Conservation (phyloP, 805 yeast species). For the Metschnikowia cerradonensis region DNA sequence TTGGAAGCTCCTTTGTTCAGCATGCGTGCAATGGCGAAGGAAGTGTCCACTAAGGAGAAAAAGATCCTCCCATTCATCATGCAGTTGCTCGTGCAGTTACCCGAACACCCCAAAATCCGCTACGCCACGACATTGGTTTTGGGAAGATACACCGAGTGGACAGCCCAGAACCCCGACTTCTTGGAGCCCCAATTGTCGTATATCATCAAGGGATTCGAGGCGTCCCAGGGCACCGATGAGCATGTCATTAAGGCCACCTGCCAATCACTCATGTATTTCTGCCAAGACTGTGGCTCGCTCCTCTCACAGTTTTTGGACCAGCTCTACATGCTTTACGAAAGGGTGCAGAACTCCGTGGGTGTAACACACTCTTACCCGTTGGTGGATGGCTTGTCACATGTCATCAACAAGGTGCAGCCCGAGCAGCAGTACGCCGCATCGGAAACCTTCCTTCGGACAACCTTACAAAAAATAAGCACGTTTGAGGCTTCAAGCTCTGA, state of each 20-base stretch:
- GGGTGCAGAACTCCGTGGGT: slow-evolving; percentile 51
- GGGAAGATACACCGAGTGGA: slow-evolving; percentile 97
- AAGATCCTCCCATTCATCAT: slow-evolving; percentile 70
- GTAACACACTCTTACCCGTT: slow-evolving; percentile 69
- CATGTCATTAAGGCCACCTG: slow-evolving; percentile 82
- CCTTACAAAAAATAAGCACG: slow-evolving; percentile 44
- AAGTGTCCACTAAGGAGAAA: slow-evolving; percentile 65
- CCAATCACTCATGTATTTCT: slow-evolving; percentile 88
- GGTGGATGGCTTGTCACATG: slow-evolving; percentile 86
- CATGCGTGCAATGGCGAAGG: slow-evolving; percentile 92
- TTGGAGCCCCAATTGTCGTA: slow-evolving; percentile 81
- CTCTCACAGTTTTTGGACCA: slow-evolving; percentile 69
- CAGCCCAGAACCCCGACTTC: slow-evolving; percentile 76
- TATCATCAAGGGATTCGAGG: slow-evolving; percentile 67
- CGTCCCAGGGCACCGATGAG: slow-evolving; percentile 15
- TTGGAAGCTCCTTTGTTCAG: slow-evolving; percentile 88
- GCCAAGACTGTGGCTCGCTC: slow-evolving; percentile 78
- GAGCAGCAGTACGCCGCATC: slow-evolving; percentile 51
- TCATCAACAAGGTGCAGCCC: slow-evolving; percentile 58
- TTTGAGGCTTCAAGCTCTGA: slow-evolving; percentile 21
- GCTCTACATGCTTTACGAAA: slow-evolving; percentile 66
- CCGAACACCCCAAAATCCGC: slow-evolving; percentile 81
- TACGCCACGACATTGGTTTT: slow-evolving; percentile 90
- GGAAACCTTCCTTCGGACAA: slow-evolving; percentile 63
- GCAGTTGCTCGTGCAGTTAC: slow-evolving; percentile 63